Evolutionary conservation across 139 green algal species (phyloP).

Genomic region (Closterium sp.): DNA sequence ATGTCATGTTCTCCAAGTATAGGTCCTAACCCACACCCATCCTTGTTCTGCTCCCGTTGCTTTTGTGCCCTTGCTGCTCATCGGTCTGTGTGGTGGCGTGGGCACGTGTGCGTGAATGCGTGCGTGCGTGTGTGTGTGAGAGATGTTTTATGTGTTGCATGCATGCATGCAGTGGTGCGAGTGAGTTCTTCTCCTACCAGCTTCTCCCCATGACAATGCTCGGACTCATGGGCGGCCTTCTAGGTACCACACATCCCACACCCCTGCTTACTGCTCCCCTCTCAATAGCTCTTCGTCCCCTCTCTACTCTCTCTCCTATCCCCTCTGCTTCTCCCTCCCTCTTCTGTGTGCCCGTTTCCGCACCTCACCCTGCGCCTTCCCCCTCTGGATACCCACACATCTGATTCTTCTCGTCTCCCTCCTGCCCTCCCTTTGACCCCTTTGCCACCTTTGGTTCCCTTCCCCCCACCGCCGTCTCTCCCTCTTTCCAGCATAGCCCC

Average conservation of each 20-base stretch:
- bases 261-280: background rate
- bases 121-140: too few species aligned
- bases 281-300: background rate
- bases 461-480: too few species aligned
- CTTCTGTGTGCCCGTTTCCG: background rate
- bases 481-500: too few species aligned
- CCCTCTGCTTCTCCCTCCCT: background rate
- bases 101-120: slow-evolving; percentile 23
- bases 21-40: too few species aligned
- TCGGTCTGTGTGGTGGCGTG: slow-evolving; percentile 12
- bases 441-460: too few species aligned
- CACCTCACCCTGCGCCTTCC: too few species aligned
- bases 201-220: slow-evolving; percentile 76
- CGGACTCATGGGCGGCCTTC: slow-evolving; percentile 72
- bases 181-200: slow-evolving; percentile 69
- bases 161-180: slow-evolving; percentile 50
- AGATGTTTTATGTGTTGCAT: slow-evolving; percentile 10
- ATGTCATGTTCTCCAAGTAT: too few species aligned
- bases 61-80: too few species aligned
- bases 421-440: too few species aligned
- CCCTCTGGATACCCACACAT: too few species aligned
- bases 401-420: too few species aligned
- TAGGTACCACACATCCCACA: slow-evolving; percentile 41
- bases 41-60: too few species aligned
- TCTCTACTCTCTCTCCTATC: background rate